Base-by-base conservation (phyloP, 768 basidiomycete species). In the Leccinum uliginosum region DNA sequence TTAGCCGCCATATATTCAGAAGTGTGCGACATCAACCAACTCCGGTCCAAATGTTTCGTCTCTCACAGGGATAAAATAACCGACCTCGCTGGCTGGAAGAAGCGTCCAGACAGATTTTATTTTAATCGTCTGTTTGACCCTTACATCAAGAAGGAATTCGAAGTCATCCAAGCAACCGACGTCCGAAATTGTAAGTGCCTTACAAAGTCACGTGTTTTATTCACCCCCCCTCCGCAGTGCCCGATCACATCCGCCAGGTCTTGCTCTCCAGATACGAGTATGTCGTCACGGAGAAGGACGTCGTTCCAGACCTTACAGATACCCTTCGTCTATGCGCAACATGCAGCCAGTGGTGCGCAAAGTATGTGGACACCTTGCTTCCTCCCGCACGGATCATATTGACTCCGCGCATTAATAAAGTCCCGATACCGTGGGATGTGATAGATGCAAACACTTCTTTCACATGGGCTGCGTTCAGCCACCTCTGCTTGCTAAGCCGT, bases 61-160 rank as follows among this genome's bases (percentile, higher is more conserved):
- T 83, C 88, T 57, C 95, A 98, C 74, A 83, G 92, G 71, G 94
- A 98, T 79, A 93, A 93, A 77, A 94, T 96, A 65, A 86, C 91
- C 50, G 91, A 98, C 76, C 77, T 97, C 35, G 83, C 90, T 67
- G 87, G 86, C 6, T 98, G 93, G 93, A 98, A 94, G 78, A 91
- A 91, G 72, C 82, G 86, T 45, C 88, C 91, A 2, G 96, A 99
- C 73, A 84, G 91, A 62, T 99, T 99, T 80, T 97, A 95, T 78
- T 99, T 94, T 80, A 86, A 86, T 65, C 86, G 90, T 66, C 80
- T 98, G 27, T 99, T 96, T 70, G 96, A 98, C 76, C 93, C 94
- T 52, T 98, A 96, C 74, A 92, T 98, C 75, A 94, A 96, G 78
- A 91, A 91, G 72, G 95, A 98, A 74, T 98, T 96, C 72, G 97